Base-by-base conservation (phyloP, 345 rosid genomes). In the Heritiera littoralis region DNA sequence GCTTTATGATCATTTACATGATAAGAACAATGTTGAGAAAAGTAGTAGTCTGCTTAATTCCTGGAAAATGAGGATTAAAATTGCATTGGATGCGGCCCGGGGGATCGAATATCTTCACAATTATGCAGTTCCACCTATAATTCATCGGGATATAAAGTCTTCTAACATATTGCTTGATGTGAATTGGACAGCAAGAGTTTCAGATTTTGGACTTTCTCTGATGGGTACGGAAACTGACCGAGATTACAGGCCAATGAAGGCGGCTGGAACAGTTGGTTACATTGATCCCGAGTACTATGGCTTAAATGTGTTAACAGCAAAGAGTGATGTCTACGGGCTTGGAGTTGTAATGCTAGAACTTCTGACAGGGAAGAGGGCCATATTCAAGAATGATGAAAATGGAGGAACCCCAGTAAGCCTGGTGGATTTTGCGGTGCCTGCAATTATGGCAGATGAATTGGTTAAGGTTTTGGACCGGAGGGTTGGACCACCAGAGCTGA, bases 211-310 rank as follows among this genome's bases (percentile, higher is more conserved):
- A 54, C 85, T 95, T 7, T 93, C 98, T 0, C 56, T 93, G 74
- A 85, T 90, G 92, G 91, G 92, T 64, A 88, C 94, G 0, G 93
- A 88, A 40, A 9, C 83, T 2, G 91, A 90, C 23, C 75, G 79
- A 28, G 88, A 86, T 67, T 74, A 80, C 54, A 83, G 83, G 77
- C 92, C 93, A 3, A 77, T 79, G 74, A 91, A 89, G 83, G 98
- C 97, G 1, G 97, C 94, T 0, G 98, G 98, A 55, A 93, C 97
- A 1, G 90, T 93, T 3, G 98, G 98, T 9, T 95, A 92, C 84
- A 92, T 95, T 7, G 98, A 93, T 84, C 98, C 98, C 0, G 98
- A 95, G 78, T 95, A 93, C 81, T 92, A 92, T n/a, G 92, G 97
- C 32, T 81, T 90, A 3, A 91, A 92, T 46, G 94, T 93, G n/a